These are phyloP conservation scores for Sporothrix phasma DNA, from an alignment of 2,329 filamentous ascomycete species.

Conservation along the genomic window DNA sequence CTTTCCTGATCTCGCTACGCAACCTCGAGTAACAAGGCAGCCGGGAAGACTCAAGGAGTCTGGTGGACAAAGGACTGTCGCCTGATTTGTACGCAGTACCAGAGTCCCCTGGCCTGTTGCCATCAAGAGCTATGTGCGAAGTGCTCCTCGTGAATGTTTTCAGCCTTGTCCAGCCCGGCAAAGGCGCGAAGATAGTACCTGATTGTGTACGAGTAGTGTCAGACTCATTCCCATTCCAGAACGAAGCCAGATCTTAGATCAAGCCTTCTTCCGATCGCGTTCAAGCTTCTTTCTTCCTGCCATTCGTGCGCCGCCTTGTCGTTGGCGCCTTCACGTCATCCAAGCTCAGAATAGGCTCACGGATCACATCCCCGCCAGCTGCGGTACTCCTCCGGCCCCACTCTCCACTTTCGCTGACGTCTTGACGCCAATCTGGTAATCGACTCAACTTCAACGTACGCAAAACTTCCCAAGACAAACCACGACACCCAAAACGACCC, in stretches of 20 bases:
- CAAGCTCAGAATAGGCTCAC: neutral
- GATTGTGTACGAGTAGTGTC: too few relatives aligned
- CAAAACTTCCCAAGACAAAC: neutral
- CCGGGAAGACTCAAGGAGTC: too few relatives aligned
- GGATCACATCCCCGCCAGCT: neutral
- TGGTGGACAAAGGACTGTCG: too few relatives aligned
- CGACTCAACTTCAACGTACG: neutral
- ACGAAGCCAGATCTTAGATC: too few relatives aligned
- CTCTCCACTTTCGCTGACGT: neutral
- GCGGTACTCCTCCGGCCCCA: neutral
- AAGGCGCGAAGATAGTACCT: too few relatives aligned
- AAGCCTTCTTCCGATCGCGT: neutral
- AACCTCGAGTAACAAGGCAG: too few relatives aligned
- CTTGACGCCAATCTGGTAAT: neutral
- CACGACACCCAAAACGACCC: neutral
- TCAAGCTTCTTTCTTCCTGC: neutral
- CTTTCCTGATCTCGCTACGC: neutral
- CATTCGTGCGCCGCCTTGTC: neutral
- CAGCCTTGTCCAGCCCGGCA: too few relatives aligned
- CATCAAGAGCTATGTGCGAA: too few relatives aligned
- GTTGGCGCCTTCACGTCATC: neutral
- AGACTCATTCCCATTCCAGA: too few relatives aligned
- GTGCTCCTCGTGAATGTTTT: too few relatives aligned
- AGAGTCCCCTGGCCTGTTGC: too few relatives aligned
- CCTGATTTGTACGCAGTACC: too few relatives aligned